A percentile compares a stretch with the other conserved stretches of the same genome.
These are phyloP conservation scores for Penicillium brevicompactum DNA, from an alignment of 2,329 filamentous ascomycete genomes.

Conservation along the genomic window DNA sequence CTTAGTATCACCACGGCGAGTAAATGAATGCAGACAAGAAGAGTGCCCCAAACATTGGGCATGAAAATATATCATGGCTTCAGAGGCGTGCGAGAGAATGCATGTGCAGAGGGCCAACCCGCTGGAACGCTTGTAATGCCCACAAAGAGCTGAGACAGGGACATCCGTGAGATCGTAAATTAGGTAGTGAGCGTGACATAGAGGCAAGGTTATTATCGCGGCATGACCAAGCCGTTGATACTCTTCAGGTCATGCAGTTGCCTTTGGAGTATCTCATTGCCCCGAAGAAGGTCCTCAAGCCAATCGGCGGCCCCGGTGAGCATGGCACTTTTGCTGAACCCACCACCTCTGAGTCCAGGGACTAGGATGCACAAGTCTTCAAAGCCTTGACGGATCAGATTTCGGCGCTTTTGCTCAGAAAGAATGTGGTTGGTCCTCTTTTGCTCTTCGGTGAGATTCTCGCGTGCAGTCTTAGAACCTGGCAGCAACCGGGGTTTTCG, in stretches of 20 bases:
- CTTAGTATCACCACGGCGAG: constrained; percentile 1
- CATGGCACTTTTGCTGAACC: constrained; percentile 81
- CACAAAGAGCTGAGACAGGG: constrained; percentile 5
- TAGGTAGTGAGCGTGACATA: constrained; percentile 25
- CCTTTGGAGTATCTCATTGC: constrained; percentile 64
- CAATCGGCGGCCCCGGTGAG: constrained; percentile 75
- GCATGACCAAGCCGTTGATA: constrained; percentile 40
- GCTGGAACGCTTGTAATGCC: constrained; percentile 29
- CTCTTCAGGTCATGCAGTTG: constrained; percentile 54
- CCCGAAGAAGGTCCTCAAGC: constrained; percentile 70
- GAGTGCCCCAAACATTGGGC: neutral
- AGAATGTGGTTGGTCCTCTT: constrained; percentile 85
- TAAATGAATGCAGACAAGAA: neutral
- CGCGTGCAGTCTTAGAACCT: constrained; percentile 44
- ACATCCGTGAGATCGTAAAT: constrained; percentile 10
- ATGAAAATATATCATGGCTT: constrained; percentile 17
- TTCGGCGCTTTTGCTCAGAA: constrained; percentile 83
- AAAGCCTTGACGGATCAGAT: constrained; percentile 79
- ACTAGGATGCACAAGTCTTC: constrained; percentile 77
- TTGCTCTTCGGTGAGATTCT: constrained; percentile 73
- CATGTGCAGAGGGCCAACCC: constrained; percentile 14
- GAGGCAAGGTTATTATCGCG: constrained; percentile 28
- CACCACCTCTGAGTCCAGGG: constrained; percentile 71
- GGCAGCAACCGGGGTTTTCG: constrained; percentile 37
- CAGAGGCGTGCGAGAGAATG: neutral